A percentile compares a stretch with the other conserved stretches of the same genome.
Conservation (phyloP, 1,139 yeast species). For the Diutina ranongensis region DNA sequence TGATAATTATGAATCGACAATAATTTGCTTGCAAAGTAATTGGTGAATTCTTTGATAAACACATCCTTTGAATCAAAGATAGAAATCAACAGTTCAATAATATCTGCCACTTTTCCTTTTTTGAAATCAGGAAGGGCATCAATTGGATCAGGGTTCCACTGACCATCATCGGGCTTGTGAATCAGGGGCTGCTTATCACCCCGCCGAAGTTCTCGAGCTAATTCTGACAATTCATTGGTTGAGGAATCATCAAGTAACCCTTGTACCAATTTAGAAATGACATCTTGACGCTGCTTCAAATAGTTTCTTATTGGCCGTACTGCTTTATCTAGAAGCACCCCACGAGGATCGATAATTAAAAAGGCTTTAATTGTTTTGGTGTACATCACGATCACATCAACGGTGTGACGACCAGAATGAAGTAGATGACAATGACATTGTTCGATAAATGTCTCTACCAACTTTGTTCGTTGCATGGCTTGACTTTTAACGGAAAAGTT, state of each 20-base stretch:
- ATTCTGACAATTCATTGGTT: slow-evolving; percentile 29
- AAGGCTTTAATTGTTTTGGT: slow-evolving; percentile 66
- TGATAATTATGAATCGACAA: slow-evolving; percentile 36
- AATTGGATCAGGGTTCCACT: slow-evolving; percentile 86
- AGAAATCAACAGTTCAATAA: slow-evolving; percentile 60
- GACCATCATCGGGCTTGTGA: slow-evolving; percentile 3
- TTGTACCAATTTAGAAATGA: slow-evolving; percentile 56
- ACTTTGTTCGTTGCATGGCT: slow-evolving; percentile 15
- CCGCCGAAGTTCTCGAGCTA: slow-evolving; percentile 40
- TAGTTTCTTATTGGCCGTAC: slow-evolving; percentile 59
- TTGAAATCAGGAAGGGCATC: slow-evolving; percentile 84
- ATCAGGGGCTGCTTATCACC: slow-evolving; percentile 9
- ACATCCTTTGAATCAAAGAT: slow-evolving; percentile 71
- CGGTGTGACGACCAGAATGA: slow-evolving; percentile 78
- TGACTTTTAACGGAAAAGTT: not conserved
- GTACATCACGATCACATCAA: slow-evolving; percentile 59
- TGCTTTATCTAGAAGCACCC: slow-evolving; percentile 69
- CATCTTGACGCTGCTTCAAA: slow-evolving; percentile 62
- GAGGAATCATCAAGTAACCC: slow-evolving; percentile 46
- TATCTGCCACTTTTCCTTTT: slow-evolving; percentile 51
- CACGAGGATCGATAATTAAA: slow-evolving; percentile 73
- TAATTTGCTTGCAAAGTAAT: slow-evolving; percentile 52
- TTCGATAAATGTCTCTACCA: slow-evolving; percentile 44
- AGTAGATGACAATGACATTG: slow-evolving; percentile 42
- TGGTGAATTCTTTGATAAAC: slow-evolving; percentile 61